Conservation (phyloP, 495 filamentous ascomycete species). For the Friedmanniomyces simplex region DNA sequence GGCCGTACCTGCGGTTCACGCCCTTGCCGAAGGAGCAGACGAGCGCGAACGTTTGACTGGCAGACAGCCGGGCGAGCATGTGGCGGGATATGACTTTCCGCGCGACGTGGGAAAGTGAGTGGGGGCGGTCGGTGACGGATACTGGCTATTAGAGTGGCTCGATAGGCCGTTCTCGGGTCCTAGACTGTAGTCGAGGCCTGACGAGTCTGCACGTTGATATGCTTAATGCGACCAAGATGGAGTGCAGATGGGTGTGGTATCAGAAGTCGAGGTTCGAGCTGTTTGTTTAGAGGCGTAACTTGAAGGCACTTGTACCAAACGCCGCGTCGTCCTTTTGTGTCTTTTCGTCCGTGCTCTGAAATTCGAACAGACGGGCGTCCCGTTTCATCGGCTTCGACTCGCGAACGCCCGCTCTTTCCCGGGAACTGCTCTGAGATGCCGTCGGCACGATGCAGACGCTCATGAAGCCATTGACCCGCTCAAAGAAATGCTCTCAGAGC, state of each 20-base stretch:
- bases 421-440: not conserved
- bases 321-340: not conserved
- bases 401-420: not conserved
- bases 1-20: conserved; percentile 61
- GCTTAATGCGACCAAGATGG: too few species aligned
- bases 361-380: not conserved
- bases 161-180: too few species aligned
- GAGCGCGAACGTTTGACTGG: conserved; percentile 25
- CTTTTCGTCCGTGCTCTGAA: not conserved
- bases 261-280: too few species aligned
- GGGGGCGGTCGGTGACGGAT: conserved; percentile 10
- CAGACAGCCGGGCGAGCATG: not conserved
- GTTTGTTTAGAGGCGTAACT: too few species aligned
- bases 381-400: not conserved
- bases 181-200: too few species aligned
- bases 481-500: not conserved
- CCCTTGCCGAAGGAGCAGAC: conserved; percentile 35
- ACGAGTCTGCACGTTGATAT: too few species aligned
- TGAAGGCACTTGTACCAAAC: not conserved
- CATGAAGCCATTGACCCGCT: not conserved
- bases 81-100: conserved; percentile 11
- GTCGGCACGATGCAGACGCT: not conserved
- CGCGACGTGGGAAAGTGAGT: conserved; percentile 16
- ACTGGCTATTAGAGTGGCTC: not conserved
- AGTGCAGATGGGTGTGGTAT: too few species aligned